A percentile compares a stretch with the other conserved stretches of the same genome.
phyloP scores from a whole-genome alignment of 495 filamentous ascomycete genomes.

The Hyaloscypha hepaticicola region DNA sequence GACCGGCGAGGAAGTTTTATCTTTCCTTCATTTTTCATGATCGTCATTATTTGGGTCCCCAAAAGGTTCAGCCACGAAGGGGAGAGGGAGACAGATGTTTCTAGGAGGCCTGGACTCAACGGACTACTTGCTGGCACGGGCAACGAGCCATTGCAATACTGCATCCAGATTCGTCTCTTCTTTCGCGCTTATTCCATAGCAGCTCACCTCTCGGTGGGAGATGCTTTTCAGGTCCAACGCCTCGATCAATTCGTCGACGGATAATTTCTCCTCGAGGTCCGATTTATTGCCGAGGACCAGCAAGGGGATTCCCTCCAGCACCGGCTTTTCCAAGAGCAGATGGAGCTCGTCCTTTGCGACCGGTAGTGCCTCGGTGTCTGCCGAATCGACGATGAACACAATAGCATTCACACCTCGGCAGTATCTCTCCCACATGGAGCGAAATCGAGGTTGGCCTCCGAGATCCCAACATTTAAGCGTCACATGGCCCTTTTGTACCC shows the following conservation, averaged over 20 bases:
- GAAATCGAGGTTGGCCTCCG: conserved; percentile 94
- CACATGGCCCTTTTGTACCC: conserved; percentile 96
- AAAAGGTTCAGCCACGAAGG: background rate
- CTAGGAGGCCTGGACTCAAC: background rate
- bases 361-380: conserved; percentile 77
- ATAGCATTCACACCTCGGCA: conserved; percentile 97
- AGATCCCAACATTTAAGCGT: conserved; percentile 99
- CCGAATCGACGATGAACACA: conserved; percentile 95
- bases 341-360: conserved; percentile 91
- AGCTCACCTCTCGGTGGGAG: conserved; percentile 91
- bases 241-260: conserved; percentile 94
- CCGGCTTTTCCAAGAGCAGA: conserved; percentile 78
- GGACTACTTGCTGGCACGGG: conserved; percentile 64
- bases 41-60: conserved; percentile 31
- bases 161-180: conserved; percentile 98
- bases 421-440: conserved; percentile 99
- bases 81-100: background rate
- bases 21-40: conserved; percentile 36
- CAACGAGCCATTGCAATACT: conserved; percentile 95
- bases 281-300: conserved; percentile 98
- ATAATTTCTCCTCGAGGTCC: conserved; percentile 81
- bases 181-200: conserved; percentile 97
- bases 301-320: conserved; percentile 85
- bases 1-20: conserved; percentile 29
- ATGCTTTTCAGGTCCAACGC: conserved; percentile 86